Evolutionary conservation across 306 rosid genomes (phyloP).

Genomic region (Inga leiocalycina): DNA sequence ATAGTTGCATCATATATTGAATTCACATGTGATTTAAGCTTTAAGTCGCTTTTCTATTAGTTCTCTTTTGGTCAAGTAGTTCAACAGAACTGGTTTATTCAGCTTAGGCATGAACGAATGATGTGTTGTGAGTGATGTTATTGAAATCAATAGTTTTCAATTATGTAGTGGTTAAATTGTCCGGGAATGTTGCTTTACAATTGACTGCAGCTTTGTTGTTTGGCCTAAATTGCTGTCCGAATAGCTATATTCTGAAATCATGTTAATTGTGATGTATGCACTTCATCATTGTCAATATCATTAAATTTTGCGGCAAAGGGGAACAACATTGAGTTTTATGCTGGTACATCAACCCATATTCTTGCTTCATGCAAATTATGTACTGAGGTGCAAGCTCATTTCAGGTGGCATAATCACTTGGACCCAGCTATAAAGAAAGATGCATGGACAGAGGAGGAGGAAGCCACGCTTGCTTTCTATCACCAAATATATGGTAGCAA

Average conservation of each 20-base stretch:
- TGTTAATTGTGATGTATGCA: not conserved
- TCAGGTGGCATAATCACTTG: conserved; percentile 74
- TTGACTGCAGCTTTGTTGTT: not conserved
- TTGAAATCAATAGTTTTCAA: not conserved
- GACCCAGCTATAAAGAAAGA: conserved; percentile 57
- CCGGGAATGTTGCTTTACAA: not conserved
- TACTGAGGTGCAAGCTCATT: not conserved
- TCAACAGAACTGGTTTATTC: not conserved
- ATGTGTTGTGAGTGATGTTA: not conserved
- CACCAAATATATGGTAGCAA: conserved; percentile 58
- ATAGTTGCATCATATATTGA: not conserved
- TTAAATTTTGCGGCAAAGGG: not conserved
- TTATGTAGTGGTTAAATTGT: not conserved
- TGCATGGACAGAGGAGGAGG: conserved; percentile 66
- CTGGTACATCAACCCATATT: too few relatives aligned
- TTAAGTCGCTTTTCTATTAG: not conserved
- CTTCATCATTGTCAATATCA: too few relatives aligned
- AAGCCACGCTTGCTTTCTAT: conserved; percentile 44
- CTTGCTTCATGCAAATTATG: too few relatives aligned
- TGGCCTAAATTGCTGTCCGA: not conserved
- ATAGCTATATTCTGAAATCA: not conserved
- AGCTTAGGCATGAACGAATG: not conserved
- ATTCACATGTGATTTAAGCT: conserved; percentile 1
- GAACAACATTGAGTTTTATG: not conserved
- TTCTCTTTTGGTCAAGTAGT: not conserved